Base-by-base conservation (phyloP, 306 rosid genomes). In the Cucurbita pepo region DNA sequence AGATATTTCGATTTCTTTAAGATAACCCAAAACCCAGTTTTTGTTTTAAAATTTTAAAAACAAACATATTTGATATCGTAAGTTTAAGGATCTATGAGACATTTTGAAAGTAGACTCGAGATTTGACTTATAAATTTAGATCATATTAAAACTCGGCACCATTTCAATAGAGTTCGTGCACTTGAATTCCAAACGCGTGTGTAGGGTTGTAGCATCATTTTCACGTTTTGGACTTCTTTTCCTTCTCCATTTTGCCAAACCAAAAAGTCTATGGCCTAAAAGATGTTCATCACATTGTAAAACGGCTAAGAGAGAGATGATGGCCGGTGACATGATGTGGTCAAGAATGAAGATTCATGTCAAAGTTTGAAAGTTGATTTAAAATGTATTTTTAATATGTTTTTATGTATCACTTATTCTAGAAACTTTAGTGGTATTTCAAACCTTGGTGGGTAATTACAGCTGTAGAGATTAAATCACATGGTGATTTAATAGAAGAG, bases 1-100 rank as follows among this genome's bases (percentile, higher is more conserved):
- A 83, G 79, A 74, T 84, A 79, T 75, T 47, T 81, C 74, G 47
- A 41, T 82, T 78, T 80, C 73, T 72, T 65, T 15, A 48, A 70
- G 85, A 87, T 81, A 52, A 45, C 11, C 45, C 5, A 45, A 30
- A 45, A 14, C 52, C 52, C 60, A 8, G 50, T 40, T 22, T 25
- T 25, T 57, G 8, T 74, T 78, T 83, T 73, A 73, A 37, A 15
- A n/a, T 64, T 54, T 75, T 54, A 16, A 61, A 61, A 61, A 15
- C 25, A 14, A 36, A 61, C n/a, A n/a, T n/a, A n/a, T n/a, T n/a
- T n/a, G n/a, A n/a, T n/a, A n/a, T n/a, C n/a, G n/a, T n/a, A n/a
- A 44, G 48, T 44, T 44, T 44, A 44, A 0, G 10, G 7, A 41
- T 41, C 0, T 6, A 41, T 6, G 1, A 41, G 1, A 41, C 8